Percentiles rank a stretch among this genome's conserved stretches.
phyloP scores from a whole-genome alignment of 306 rosid species.

The Quercus engelmannii region DNA sequence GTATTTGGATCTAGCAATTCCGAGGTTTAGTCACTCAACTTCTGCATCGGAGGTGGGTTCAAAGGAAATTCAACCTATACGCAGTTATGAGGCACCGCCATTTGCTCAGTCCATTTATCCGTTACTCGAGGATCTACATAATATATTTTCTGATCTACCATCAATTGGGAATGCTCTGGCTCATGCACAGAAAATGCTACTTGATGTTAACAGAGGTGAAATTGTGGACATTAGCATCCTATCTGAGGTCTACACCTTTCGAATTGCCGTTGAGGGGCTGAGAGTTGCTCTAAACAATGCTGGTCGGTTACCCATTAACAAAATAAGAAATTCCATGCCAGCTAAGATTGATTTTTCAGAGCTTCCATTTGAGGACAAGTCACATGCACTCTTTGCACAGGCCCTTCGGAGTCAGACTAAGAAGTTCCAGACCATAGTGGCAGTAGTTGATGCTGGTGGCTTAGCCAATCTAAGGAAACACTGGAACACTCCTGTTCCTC shows the following conservation, averaged over 20 bases:
- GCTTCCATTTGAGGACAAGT: conserved; percentile 63
- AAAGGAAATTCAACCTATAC: conserved; percentile 32
- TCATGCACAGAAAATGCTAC: conserved; percentile 63
- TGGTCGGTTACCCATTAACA: conserved; percentile 35
- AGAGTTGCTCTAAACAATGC: conserved; percentile 64
- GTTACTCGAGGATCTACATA: conserved; percentile 60
- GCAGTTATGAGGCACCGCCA: conserved; percentile 48
- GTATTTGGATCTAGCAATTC: conserved; percentile 24
- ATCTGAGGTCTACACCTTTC: conserved; percentile 58
- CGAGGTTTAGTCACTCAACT: conserved; percentile 14
- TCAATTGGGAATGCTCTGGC: conserved; percentile 65
- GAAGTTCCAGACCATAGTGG: conserved; percentile 69
- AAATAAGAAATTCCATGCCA: conserved; percentile 17
- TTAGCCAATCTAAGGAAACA: conserved; percentile 74
- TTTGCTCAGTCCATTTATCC: conserved; percentile 72
- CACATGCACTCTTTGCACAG: conserved; percentile 56
- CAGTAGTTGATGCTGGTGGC: conserved; percentile 65
- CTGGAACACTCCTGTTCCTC: conserved; percentile 66
- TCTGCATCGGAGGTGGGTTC: conserved; percentile 22
- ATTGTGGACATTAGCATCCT: conserved; percentile 46
- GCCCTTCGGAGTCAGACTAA: conserved; percentile 59
- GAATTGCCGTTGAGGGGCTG: conserved; percentile 74
- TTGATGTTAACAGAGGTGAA: conserved; percentile 59
- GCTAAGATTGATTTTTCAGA: conserved; percentile 41
- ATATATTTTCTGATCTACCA: conserved; percentile 52